Evolutionary conservation across 306 rosid genomes (phyloP).

Genomic region (Ammopiptanthus mongolicus): DNA sequence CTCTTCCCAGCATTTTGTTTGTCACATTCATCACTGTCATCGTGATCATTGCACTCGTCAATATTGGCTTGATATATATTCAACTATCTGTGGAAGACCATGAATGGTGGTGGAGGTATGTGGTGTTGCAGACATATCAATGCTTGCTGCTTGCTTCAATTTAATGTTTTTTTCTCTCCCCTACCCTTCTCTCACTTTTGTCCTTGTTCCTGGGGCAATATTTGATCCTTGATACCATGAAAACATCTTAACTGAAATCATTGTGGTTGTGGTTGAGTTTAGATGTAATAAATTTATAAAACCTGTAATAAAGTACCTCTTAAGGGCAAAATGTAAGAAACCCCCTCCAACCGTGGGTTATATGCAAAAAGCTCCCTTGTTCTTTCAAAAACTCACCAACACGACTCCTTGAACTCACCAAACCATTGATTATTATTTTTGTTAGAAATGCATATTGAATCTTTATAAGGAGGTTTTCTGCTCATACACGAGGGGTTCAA

Average conservation of each 20-base stretch:
- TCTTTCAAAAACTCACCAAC: background rate
- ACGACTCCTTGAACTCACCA: background rate
- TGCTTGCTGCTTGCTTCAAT: background rate
- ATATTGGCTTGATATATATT: constrained; percentile 66
- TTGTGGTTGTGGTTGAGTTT: background rate
- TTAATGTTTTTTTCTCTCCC: background rate
- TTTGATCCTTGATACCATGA: background rate
- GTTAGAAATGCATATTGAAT: background rate
- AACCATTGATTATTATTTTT: background rate
- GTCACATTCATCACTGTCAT: constrained; percentile 47
- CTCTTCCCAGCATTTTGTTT: constrained; percentile 65
- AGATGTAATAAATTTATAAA: background rate
- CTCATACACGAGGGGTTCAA: too few relatives aligned
- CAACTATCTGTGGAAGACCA: constrained; percentile 87
- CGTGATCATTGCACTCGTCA: constrained; percentile 49
- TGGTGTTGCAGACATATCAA: constrained; percentile 15
- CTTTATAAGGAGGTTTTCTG: background rate
- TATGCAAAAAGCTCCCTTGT: background rate
- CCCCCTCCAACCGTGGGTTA: background rate
- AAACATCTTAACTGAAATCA: constrained; percentile 9
- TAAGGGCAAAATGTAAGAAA: background rate
- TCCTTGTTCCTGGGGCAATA: background rate
- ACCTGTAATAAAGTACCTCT: background rate
- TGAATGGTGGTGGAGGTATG: constrained; percentile 97
- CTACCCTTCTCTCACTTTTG: background rate